Evolutionary conservation across 768 basidiomycete species (phyloP), one percentile per base, ranked within the genome.

Genomic region (Symmetrospora coprosmae): DNA sequence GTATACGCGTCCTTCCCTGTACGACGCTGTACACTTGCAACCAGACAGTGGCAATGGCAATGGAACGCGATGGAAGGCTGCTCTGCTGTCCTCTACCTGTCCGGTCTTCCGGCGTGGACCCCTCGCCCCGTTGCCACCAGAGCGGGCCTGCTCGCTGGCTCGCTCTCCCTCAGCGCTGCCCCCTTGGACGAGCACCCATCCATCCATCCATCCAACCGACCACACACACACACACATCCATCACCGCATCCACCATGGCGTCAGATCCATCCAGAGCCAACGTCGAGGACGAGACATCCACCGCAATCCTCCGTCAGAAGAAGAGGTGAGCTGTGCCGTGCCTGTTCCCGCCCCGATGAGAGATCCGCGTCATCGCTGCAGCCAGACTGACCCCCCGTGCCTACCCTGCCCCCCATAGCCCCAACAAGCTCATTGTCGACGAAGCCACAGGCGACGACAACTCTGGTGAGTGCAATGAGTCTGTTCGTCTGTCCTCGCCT

Each of bases 401-500:
- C 55, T 69, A 61, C 65, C 2, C 14, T 61, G 60, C 48, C 17
- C 60, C 64, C 51, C 67, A 3, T 69, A 97, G 91, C 23, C 92
- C 94, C 31, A 94, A 96, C 78, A 88, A 92, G 72, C 81, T 99
- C 65, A 86, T 97, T 70, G 91, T 96, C 66, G 92, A 97, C 70
- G 94, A 99, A 71, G 82, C 89, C 34, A 79, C 83, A 16, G 78
- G 84, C 34, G 94, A 99, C 74, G 94, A 99, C 72, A 99, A 97
- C 78, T 92, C 88, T 73, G 86, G 86, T 84, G 69, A 43, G 55
- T 47, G 70, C n/a, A n/a, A n/a, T n/a, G n/a, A n/a, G n/a, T n/a
- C n/a, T n/a, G 80, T 51, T 16, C 21, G 30, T 17, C 7, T 8
- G 23, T 65, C 2, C 14, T 53, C n/a, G n/a, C n/a, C n/a, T n/a